Conservation (phyloP, 768 basidiomycete genomes). For the Leccinum olivaceopallidum region DNA sequence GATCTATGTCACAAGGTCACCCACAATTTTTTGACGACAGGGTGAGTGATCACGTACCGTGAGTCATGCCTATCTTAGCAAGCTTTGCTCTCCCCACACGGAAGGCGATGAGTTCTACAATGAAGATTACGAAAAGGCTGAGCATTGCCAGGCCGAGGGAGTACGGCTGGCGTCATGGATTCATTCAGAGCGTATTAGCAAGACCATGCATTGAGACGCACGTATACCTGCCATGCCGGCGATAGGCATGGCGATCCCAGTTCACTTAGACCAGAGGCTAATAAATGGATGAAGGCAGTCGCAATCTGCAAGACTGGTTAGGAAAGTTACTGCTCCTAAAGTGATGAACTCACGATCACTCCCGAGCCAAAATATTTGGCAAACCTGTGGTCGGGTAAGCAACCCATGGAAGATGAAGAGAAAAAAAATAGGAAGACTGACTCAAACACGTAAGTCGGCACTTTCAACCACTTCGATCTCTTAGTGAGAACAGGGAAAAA, state of each 20-base stretch:
- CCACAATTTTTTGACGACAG: neutral
- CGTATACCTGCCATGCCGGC: slow-evolving; percentile 72
- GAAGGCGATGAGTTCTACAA: slow-evolving; percentile 84
- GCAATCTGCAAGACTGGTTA: slow-evolving; percentile 58
- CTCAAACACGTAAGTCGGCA: slow-evolving; percentile 57
- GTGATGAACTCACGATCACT: slow-evolving; percentile 60
- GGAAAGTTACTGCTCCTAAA: neutral
- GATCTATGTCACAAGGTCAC: slow-evolving; percentile 46
- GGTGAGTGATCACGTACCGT: slow-evolving; percentile 43
- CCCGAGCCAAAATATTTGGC: slow-evolving; percentile 92
- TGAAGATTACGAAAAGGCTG: slow-evolving; percentile 82
- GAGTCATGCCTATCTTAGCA: slow-evolving; percentile 57
- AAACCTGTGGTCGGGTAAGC: slow-evolving; percentile 47
- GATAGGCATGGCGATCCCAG: slow-evolving; percentile 70
- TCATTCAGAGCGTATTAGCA: neutral
- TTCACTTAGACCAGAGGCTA: slow-evolving; percentile 72
- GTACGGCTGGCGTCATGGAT: slow-evolving; percentile 59
- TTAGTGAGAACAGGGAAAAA: slow-evolving; percentile 70
- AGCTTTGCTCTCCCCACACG: slow-evolving; percentile 81
- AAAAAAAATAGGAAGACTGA: slow-evolving; percentile 36
- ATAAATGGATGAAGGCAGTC: slow-evolving; percentile 85
- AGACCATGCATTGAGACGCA: slow-evolving; percentile 36
- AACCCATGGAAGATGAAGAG: neutral
- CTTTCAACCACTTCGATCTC: slow-evolving; percentile 47
- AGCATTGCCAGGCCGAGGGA: slow-evolving; percentile 77